These are phyloP conservation scores for Septoria petroselini DNA, from an alignment of 2,329 filamentous ascomycete species.

Conservation along the genomic window DNA sequence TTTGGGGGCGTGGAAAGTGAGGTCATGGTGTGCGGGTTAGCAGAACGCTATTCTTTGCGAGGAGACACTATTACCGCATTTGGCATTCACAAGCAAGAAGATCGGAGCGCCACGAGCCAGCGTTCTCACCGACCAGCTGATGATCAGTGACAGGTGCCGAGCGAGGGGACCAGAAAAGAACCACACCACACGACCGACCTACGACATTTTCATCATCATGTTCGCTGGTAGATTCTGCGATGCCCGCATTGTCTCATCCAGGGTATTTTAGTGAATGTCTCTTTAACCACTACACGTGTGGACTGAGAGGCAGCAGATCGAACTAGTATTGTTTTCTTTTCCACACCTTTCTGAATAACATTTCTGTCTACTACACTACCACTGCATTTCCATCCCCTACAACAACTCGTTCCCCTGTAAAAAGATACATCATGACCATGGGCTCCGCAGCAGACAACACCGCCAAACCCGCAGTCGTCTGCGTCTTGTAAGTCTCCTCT, in stretches of 20 bases:
- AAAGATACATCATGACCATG: background rate
- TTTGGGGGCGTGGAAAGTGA: background rate
- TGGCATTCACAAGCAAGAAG: background rate
- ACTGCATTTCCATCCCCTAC: too few species aligned
- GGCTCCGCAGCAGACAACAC: slow-evolving; percentile 2
- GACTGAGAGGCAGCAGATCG: too few species aligned
- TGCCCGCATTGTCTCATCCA: background rate
- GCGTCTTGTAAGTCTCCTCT: slow-evolving; percentile 72
- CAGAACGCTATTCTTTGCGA: too few species aligned
- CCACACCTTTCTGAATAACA: too few species aligned
- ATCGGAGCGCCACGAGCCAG: background rate
- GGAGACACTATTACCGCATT: background rate
- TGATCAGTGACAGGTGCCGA: too few species aligned
- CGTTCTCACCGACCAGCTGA: background rate
- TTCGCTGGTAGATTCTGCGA: background rate
- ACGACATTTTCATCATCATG: too few species aligned
- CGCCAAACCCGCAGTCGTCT: slow-evolving; percentile 63
- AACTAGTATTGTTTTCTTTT: too few species aligned
- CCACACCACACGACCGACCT: background rate
- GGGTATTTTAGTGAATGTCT: background rate
- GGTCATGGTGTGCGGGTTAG: background rate
- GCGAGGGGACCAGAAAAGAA: background rate
- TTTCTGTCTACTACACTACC: too few species aligned
- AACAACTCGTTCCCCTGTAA: background rate
- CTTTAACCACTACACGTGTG: too few species aligned